Percentiles rank a stretch among this genome's conserved stretches.
These are phyloP conservation scores for Hortiboletus rubellus DNA, from an alignment of 1,284 basidiomycete species.

Conservation along the genomic window DNA sequence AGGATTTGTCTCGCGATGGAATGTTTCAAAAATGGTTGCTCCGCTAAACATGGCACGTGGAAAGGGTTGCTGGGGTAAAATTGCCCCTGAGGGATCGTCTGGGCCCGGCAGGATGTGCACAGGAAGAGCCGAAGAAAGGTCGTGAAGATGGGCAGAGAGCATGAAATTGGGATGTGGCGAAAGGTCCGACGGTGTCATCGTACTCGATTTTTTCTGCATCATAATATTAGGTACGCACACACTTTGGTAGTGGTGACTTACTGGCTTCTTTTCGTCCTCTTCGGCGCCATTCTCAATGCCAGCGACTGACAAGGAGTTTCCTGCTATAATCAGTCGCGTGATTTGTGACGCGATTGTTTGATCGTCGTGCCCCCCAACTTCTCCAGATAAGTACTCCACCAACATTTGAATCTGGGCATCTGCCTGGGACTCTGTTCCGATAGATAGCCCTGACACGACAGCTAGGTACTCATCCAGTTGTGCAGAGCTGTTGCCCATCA, in stretches of 20 bases:
- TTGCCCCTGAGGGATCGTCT: slow-evolving; percentile 83
- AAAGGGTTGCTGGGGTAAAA: slow-evolving; percentile 92
- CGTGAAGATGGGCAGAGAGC: slow-evolving; percentile 71
- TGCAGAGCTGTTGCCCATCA: slow-evolving; percentile 9
- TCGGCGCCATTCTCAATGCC: slow-evolving; percentile 31
- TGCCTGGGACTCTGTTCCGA: slow-evolving; percentile 59
- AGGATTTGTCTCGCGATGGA: slow-evolving; percentile 88
- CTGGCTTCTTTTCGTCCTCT: slow-evolving; percentile 58
- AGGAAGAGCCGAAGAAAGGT: slow-evolving; percentile 71
- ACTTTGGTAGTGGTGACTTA: slow-evolving; percentile 37
- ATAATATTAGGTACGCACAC: slow-evolving; percentile 5
- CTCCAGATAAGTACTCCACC: slow-evolving; percentile 86
- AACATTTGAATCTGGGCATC: slow-evolving; percentile 82
- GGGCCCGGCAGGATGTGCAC: slow-evolving; percentile 86
- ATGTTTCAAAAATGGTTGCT: slow-evolving; percentile 60
- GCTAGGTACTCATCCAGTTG: slow-evolving; percentile 73
- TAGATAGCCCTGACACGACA: slow-evolving; percentile 78
- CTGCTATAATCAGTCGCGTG: slow-evolving; percentile 81
- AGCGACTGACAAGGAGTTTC: slow-evolving; percentile 69
- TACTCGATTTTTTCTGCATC: slow-evolving; percentile 54
- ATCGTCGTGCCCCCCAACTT: slow-evolving; percentile 70
- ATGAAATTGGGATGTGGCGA: slow-evolving; percentile 72
- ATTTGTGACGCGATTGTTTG: slow-evolving; percentile 68
- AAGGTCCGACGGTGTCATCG: slow-evolving; percentile 60
- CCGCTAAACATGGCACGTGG: slow-evolving; percentile 90